Evolutionary conservation across 2,329 filamentous ascomycete genomes (phyloP).

Genomic region (Parascedosporium putredinis): DNA sequence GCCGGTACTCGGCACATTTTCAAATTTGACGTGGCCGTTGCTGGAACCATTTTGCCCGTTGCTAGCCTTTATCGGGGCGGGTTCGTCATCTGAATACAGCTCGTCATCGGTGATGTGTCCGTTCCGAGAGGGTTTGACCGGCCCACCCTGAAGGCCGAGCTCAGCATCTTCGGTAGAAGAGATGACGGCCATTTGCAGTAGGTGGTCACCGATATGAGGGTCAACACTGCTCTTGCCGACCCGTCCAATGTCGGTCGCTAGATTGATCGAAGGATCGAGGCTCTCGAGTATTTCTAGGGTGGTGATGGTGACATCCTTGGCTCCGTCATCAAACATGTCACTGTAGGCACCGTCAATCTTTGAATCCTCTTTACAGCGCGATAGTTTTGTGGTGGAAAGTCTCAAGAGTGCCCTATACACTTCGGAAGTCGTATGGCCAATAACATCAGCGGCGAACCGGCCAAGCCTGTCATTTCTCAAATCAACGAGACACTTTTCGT

Average conservation of each 20-base stretch:
- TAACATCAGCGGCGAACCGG: constrained; percentile 57
- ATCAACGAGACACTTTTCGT: constrained; percentile 73
- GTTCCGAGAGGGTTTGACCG: not conserved
- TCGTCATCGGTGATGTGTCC: constrained; percentile 18
- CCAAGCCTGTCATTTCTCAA: constrained; percentile 71
- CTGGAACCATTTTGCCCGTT: constrained; percentile 18
- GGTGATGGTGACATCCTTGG: constrained; percentile 29
- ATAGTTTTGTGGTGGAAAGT: constrained; percentile 56
- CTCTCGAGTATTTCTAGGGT: constrained; percentile 47
- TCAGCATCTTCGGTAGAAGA: constrained; percentile 18
- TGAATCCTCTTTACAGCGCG: constrained; percentile 54
- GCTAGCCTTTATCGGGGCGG: not conserved
- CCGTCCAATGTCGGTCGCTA: constrained; percentile 48
- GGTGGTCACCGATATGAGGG: constrained; percentile 20
- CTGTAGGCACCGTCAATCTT: constrained; percentile 28
- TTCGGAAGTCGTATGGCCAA: constrained; percentile 64
- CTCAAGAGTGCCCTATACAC: constrained; percentile 69
- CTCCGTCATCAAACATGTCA: constrained; percentile 22
- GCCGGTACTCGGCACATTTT: constrained; percentile 30
- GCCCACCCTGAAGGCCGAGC: constrained; percentile 15
- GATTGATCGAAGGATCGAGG: constrained; percentile 40
- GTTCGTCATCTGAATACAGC: constrained; percentile 19
- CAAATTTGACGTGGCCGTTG: constrained; percentile 37
- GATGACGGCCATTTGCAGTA: constrained; percentile 27
- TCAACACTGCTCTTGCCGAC: constrained; percentile 35